A percentile compares a stretch with the other conserved stretches of the same genome.
These are phyloP conservation scores for Umbelopsis isabellina DNA, from an alignment of 192 early-diverging fungal genomes.

Conservation along the genomic window DNA sequence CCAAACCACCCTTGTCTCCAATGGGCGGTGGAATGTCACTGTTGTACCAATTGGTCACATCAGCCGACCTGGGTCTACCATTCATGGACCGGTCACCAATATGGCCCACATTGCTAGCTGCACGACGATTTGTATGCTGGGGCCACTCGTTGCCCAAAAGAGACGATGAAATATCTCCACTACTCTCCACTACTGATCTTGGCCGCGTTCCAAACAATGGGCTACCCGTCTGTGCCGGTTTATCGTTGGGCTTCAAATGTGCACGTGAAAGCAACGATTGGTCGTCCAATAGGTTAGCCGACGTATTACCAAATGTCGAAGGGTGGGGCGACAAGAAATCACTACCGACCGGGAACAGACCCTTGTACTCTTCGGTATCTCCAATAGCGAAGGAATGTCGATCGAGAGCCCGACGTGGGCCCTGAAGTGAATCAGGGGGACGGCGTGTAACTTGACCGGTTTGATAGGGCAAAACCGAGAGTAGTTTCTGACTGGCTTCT, in stretches of 20 bases:
- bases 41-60: conserved; percentile 38
- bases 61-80: conserved; percentile 43
- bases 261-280: conserved; percentile 17
- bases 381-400: conserved; percentile 58
- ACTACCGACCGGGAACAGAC: conserved; percentile 27
- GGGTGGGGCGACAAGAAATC: conserved; percentile 8
- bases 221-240: not conserved
- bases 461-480: conserved; percentile 34
- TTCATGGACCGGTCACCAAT: conserved; percentile 28
- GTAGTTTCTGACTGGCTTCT: conserved; percentile 38
- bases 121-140: not conserved
- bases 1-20: not conserved
- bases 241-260: conserved; percentile 15
- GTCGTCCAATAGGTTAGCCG: conserved; percentile 15
- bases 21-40: conserved; percentile 19
- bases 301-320: conserved; percentile 17
- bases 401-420: conserved; percentile 45
- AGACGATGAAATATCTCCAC: conserved; percentile 10
- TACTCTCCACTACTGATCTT: conserved; percentile 15
- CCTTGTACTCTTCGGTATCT: conserved; percentile 50
- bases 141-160: conserved; percentile 33
- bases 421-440: conserved; percentile 11
- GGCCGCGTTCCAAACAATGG: conserved; percentile 12
- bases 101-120: conserved; percentile 23
- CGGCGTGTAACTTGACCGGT: conserved; percentile 27